These are phyloP conservation scores for Fusarium sp. DNA, from an alignment of 2,329 filamentous ascomycete species.

Conservation along the genomic window DNA sequence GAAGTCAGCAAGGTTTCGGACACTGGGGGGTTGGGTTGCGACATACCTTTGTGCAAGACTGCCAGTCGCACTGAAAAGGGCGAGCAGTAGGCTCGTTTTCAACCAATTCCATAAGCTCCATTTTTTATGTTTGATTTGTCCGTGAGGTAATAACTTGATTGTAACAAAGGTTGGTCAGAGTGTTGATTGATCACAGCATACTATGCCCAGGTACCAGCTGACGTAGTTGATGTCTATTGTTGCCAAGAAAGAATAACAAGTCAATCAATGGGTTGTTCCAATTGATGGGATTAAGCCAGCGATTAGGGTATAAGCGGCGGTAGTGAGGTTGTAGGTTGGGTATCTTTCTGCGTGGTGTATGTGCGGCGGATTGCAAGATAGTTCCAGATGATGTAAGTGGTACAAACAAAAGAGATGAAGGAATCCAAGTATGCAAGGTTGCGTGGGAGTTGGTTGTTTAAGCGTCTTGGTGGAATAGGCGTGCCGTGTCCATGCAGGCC, in stretches of 20 bases:
- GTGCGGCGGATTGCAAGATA: conserved; percentile 5
- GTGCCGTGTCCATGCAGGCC: conserved; percentile 33
- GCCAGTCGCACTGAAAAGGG: conserved; percentile 73
- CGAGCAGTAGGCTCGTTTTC: conserved; percentile 71
- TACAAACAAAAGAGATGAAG: conserved; percentile 14
- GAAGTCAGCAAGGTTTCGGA: conserved; percentile 18
- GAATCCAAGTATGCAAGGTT: conserved; percentile 17
- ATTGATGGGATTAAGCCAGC: conserved; percentile 5
- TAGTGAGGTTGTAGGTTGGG: conserved; percentile 1
- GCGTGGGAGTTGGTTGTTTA: conserved; percentile 32
- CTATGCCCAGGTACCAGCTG: conserved; percentile 7
- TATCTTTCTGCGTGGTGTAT: background rate
- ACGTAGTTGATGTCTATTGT: background rate
- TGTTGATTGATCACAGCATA: conserved; percentile 29
- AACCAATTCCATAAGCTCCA: conserved; percentile 74
- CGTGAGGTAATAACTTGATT: conserved; percentile 3
- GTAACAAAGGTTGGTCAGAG: conserved; percentile 1
- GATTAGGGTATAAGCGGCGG: conserved; percentile 28
- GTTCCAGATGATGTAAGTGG: background rate
- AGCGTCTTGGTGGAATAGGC: conserved; percentile 24
- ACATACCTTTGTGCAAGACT: conserved; percentile 69
- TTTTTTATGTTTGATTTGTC: conserved; percentile 6
- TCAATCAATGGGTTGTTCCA: background rate
- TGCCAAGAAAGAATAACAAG: conserved; percentile 2
- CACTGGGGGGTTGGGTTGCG: background rate